A percentile compares a stretch with the other conserved stretches of the same genome.
phyloP scores from a whole-genome alignment of 371 early-diverging fungal genomes.

The Mycotypha africana region DNA sequence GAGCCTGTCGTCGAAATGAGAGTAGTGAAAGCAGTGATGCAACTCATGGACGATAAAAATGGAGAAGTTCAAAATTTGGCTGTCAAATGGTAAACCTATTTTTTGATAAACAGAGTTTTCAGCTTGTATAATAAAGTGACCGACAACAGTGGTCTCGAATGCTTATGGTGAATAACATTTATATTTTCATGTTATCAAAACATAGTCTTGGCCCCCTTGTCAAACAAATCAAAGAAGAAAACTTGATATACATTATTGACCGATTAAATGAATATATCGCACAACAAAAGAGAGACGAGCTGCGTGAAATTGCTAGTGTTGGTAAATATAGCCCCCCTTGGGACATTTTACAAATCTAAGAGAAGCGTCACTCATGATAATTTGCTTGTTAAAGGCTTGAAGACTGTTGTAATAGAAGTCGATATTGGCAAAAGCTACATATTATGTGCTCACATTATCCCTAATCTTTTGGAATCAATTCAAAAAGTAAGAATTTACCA shows the following conservation, averaged over 20 bases:
- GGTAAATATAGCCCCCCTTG: constrained; percentile 30
- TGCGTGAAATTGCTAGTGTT: constrained; percentile 78
- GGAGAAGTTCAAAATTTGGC: constrained; percentile 93
- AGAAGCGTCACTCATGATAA: not conserved
- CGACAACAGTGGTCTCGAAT: too few species aligned
- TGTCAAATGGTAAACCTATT: constrained; percentile 87
- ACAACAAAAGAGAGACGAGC: constrained; percentile 51
- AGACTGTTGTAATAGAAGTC: constrained; percentile 75
- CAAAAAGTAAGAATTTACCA: constrained; percentile 40
- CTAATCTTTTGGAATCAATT: constrained; percentile 55
- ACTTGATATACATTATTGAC: constrained; percentile 65
- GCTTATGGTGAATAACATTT: not conserved
- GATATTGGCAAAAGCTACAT: constrained; percentile 34
- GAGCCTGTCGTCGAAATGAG: constrained; percentile 64
- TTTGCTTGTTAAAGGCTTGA: constrained; percentile 41
- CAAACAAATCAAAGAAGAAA: constrained; percentile 62
- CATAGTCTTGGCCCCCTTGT: constrained; percentile 80
- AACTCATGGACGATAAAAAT: constrained; percentile 79
- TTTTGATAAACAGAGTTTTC: too few species aligned
- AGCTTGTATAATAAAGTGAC: too few species aligned
- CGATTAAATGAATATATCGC: constrained; percentile 54
- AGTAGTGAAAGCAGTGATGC: constrained; percentile 65
- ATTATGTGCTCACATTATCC: constrained; percentile 57
- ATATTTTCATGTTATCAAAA: too few species aligned
- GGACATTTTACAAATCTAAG: too few species aligned